A percentile compares a stretch with the other conserved stretches of the same genome.
phyloP scores from a whole-genome alignment of 2,329 filamentous ascomycete genomes.

The Bisporella sp. region DNA sequence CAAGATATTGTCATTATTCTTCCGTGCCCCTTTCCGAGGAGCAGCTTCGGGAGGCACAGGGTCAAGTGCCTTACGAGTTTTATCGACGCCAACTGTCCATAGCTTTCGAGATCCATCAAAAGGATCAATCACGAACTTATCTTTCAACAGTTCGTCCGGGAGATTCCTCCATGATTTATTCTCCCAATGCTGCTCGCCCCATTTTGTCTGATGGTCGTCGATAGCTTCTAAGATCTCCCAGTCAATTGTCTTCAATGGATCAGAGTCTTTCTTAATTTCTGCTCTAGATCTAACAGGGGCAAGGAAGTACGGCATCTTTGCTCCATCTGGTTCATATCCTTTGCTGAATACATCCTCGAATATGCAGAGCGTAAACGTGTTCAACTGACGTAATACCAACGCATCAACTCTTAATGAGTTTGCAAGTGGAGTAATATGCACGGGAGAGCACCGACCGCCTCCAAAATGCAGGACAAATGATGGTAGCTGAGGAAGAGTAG shows the following conservation, averaged over 20 bases:
- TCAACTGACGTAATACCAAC: conserved; percentile 47
- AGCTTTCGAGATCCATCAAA: conserved; percentile 59
- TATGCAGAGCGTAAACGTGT: conserved; percentile 64
- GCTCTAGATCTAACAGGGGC: conserved; percentile 44
- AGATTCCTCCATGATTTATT: conserved; percentile 20
- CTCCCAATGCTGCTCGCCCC: conserved; percentile 32
- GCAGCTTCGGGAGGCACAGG: conserved; percentile 52
- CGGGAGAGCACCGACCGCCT: conserved; percentile 49
- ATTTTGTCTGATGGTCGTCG: conserved; percentile 25
- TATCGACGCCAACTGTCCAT: conserved; percentile 44
- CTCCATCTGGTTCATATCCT: conserved; percentile 55
- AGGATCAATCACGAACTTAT: conserved; percentile 50
- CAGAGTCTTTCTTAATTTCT: neutral
- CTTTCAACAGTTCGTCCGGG: conserved; percentile 41
- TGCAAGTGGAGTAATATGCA: conserved; percentile 41
- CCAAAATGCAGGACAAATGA: conserved; percentile 67
- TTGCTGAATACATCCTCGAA: conserved; percentile 91
- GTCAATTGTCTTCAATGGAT: conserved; percentile 41
- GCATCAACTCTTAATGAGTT: conserved; percentile 36
- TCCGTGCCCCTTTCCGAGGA: conserved; percentile 37
- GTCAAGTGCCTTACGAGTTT: conserved; percentile 55
- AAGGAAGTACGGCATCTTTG: conserved; percentile 76
- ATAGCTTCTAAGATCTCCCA: conserved; percentile 49
- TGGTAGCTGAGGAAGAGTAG: conserved; percentile 56
- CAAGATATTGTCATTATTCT: conserved; percentile 55